Evolutionary conservation across 2,329 filamentous ascomycete genomes (phyloP).

Genomic region (Elsinoe perseae): DNA sequence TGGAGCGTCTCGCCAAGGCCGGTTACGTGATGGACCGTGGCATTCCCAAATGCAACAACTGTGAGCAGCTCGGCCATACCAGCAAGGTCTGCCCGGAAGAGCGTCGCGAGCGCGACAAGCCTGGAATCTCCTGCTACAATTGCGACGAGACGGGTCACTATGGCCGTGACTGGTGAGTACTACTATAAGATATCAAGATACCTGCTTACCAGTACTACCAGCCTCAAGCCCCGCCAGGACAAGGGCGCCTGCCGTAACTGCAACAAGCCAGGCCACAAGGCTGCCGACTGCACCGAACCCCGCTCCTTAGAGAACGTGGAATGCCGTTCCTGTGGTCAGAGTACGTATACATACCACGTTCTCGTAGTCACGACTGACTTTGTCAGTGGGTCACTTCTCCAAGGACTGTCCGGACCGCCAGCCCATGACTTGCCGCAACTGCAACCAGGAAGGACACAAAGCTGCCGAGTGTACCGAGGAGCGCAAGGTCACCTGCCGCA

Average conservation of each 20-base stretch:
- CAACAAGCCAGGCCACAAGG: constrained; percentile 23
- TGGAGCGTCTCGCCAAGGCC: constrained; percentile 44
- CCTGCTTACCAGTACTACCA: neutral
- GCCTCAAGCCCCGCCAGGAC: constrained; percentile 40
- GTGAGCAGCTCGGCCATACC: constrained; percentile 44
- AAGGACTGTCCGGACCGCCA: constrained; percentile 27
- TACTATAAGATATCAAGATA: neutral
- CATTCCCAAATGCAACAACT: constrained; percentile 45
- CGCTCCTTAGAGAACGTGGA: constrained; percentile 28
- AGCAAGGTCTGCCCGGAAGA: constrained; percentile 43
- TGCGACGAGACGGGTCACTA: constrained; percentile 40
- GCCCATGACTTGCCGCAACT: constrained; percentile 30
- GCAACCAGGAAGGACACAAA: constrained; percentile 28
- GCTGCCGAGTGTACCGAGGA: constrained; percentile 30
- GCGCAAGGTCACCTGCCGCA: constrained; percentile 30
- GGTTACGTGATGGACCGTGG: constrained; percentile 45
- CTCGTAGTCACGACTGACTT: neutral
- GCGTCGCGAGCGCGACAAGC: constrained; percentile 31
- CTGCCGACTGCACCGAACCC: constrained; percentile 37
- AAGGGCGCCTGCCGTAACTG: constrained; percentile 16
- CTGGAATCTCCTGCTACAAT: constrained; percentile 44
- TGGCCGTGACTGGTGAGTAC: constrained; percentile 17
- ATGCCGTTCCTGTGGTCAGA: constrained; percentile 28
- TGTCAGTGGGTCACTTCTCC: constrained; percentile 28
- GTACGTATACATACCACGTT: constrained; percentile 26